These are phyloP conservation scores for Daldinia concentrica DNA, from an alignment of 495 filamentous ascomycete genomes.

Conservation along the genomic window DNA sequence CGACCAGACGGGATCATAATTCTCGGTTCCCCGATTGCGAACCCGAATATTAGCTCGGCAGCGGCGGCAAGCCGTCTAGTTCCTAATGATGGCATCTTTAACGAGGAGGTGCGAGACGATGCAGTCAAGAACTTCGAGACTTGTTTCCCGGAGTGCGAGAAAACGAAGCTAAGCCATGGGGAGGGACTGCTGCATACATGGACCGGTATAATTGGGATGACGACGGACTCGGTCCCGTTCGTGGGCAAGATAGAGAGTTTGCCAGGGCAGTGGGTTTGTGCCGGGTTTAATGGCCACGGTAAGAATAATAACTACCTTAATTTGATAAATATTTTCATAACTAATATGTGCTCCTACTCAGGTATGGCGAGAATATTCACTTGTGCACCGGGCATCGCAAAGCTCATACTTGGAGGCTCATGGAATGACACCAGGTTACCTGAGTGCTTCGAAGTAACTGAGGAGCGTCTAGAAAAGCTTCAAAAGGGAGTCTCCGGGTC, in stretches of 20 bases:
- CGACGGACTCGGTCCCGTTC: slow-evolving; percentile 44
- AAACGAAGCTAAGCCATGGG: slow-evolving; percentile 26
- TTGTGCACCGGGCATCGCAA: slow-evolving; percentile 39
- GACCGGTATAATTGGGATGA: slow-evolving; percentile 48
- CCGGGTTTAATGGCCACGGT: slow-evolving; percentile 48
- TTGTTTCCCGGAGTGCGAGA: slow-evolving; percentile 34
- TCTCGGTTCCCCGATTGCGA: slow-evolving; percentile 40
- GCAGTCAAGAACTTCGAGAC: slow-evolving; percentile 29
- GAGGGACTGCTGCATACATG: slow-evolving; percentile 44
- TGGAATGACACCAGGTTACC: slow-evolving; percentile 46
- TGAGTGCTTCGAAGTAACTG: slow-evolving; percentile 45
- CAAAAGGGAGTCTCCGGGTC: slow-evolving; percentile 25
- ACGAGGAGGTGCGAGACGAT: slow-evolving; percentile 42
- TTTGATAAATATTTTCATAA: neutral
- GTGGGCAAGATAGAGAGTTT: slow-evolving; percentile 34
- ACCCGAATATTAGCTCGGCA: slow-evolving; percentile 33
- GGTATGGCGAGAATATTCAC: slow-evolving; percentile 49
- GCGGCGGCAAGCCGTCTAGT: slow-evolving; percentile 19
- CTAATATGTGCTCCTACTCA: slow-evolving; percentile 16
- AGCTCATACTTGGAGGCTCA: slow-evolving; percentile 41
- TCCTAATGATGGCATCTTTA: slow-evolving; percentile 34
- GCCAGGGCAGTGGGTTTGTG: slow-evolving; percentile 45
- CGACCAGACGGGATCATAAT: slow-evolving; percentile 42
- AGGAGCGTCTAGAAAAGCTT: slow-evolving; percentile 33
- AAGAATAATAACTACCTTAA: neutral